Conservation (phyloP, 805 yeast species). For the Hanseniaspora taiwanica region DNA sequence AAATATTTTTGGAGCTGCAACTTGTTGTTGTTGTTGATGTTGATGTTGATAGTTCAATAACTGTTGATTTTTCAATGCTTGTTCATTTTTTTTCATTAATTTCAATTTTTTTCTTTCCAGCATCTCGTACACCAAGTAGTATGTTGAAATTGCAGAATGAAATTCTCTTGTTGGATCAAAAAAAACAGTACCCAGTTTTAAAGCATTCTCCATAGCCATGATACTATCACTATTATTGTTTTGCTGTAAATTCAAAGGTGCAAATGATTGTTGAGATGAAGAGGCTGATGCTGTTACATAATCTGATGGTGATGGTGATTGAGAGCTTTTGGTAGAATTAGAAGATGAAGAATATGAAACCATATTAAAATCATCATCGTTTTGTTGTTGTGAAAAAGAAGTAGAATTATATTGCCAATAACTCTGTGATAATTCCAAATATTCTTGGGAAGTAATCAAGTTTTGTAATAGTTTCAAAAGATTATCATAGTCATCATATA, state of each 20-base stretch:
- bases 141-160: constrained; percentile 81
- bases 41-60: constrained; percentile 8
- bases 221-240: too few relatives aligned
- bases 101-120: constrained; percentile 52
- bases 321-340: too few relatives aligned
- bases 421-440: constrained; percentile 23
- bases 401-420: constrained; percentile 15
- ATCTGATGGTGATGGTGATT: too few relatives aligned
- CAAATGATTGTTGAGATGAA: neutral
- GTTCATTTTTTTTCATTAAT: constrained; percentile 16
- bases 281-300: neutral
- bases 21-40: constrained; percentile 8
- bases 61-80: constrained; percentile 7
- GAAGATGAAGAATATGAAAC: too few relatives aligned
- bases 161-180: constrained; percentile 77
- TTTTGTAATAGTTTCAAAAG: constrained; percentile 41
- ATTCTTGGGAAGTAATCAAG: constrained; percentile 51
- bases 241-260: too few relatives aligned
- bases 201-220: neutral
- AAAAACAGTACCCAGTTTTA: constrained; percentile 10
- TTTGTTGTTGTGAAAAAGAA: constrained; percentile 3
- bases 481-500: constrained; percentile 51
- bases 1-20: constrained; percentile 1
- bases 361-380: constrained; percentile 6
- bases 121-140: constrained; percentile 79